Base-by-base conservation (phyloP, 208 protist genomes). In the Crithidia expoeki region DNA sequence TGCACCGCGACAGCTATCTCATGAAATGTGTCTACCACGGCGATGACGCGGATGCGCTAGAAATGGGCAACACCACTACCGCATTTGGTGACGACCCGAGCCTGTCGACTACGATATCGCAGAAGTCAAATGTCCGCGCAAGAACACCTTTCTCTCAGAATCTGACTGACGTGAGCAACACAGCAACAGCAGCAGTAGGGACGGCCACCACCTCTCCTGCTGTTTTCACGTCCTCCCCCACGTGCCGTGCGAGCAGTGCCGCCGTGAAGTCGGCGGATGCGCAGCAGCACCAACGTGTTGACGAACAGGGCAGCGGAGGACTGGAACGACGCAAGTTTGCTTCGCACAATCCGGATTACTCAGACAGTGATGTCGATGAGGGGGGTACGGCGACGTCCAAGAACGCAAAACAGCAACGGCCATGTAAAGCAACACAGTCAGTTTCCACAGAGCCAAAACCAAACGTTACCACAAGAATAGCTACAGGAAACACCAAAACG, bases 321-420 rank as follows among this genome's bases (percentile, higher is more conserved):
- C 23, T 4, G 28, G 56, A 21, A 49, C 11, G 42, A n/a, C 42
- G 42, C 44, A 50, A 19, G 17, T 25, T 44, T 4, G 42, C 28
- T 11, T 25, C 25, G 44, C 58, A 64, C 58, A 64, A 64, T 28
- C 58, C 58, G 42, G 58, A 64, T 25, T 66, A 55, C 46, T 66
- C 60, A 0, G 60, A 52, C 46, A 66, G 46, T 46, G 60, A 66
- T 32, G 60, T 66, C 46, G 60, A 66, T 14, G 60, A 66, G 1
- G 60, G 23, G 4, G 21, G 42, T 9, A 64, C 25, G 17, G 12
- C 42, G 21, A 21, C 38, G n/a, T 44, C 58, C 12, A 32, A 34
- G 38, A 9, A 16, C 12, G 11, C 53, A 23, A 17, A 23, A 16
- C 52, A 3, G 9, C 55, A 60, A 14, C 55, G 21, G 16, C 16